phyloP scores from a whole-genome alignment of 1,139 yeast genomes.

The Debaryomyces subglobosus region DNA sequence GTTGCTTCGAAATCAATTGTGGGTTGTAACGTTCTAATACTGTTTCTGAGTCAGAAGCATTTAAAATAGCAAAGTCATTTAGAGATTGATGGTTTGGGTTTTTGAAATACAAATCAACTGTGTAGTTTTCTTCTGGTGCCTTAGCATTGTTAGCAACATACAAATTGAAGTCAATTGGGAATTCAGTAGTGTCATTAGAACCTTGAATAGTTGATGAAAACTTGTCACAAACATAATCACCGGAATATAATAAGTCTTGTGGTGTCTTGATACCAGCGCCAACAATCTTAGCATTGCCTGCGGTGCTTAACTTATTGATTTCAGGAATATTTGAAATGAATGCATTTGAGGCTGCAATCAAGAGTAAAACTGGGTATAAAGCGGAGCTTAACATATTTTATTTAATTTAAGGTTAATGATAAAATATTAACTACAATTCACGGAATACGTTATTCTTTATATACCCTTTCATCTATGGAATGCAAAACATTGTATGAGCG shows the following conservation, averaged over 20 bases:
- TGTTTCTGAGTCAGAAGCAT: slow-evolving; percentile 18
- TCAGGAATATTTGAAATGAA: slow-evolving; percentile 17
- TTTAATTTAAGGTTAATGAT: not conserved
- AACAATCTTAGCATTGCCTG: slow-evolving; percentile 4
- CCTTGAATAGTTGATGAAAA: slow-evolving; percentile 20
- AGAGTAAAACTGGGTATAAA: slow-evolving; percentile 6
- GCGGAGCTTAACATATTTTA: not conserved
- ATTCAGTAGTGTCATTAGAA: slow-evolving; percentile 17
- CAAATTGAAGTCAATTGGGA: slow-evolving; percentile 22
- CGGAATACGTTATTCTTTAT: not conserved
- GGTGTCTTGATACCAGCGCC: slow-evolving; percentile 17
- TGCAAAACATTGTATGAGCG: slow-evolving; percentile 5
- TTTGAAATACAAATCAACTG: slow-evolving; percentile 23
- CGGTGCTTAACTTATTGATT: slow-evolving; percentile 10
- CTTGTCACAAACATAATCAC: slow-evolving; percentile 24
- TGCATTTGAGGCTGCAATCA: slow-evolving; percentile 1
- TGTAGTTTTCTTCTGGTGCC: slow-evolving; percentile 20
- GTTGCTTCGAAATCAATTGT: slow-evolving; percentile 19
- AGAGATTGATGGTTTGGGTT: slow-evolving; percentile 16
- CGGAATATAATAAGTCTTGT: slow-evolving; percentile 17
- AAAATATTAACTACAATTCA: not conserved
- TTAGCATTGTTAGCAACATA: slow-evolving; percentile 18
- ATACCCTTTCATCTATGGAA: not conserved
- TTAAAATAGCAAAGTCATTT: slow-evolving; percentile 19
- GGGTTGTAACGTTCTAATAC: slow-evolving; percentile 21